phyloP scores from a whole-genome alignment of 441 rosid species.

The Syzygium syzygioides region DNA sequence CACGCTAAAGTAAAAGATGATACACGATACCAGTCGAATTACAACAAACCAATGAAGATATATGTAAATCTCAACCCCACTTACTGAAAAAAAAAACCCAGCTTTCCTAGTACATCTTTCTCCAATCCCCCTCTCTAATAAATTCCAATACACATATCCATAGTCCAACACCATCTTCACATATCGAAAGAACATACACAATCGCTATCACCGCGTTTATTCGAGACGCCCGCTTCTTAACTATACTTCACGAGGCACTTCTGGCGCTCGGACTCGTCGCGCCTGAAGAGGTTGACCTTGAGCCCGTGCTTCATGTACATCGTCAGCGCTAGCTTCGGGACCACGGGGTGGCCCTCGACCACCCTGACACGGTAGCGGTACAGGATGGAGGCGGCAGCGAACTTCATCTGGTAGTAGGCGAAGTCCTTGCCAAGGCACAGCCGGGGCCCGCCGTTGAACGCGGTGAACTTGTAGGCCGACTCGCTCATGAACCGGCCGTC shows the following conservation, averaged over 20 bases:
- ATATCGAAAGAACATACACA: neutral
- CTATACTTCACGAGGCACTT: conserved; percentile 8
- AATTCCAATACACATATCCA: neutral
- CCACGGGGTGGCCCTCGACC: conserved; percentile 46
- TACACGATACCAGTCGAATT: neutral
- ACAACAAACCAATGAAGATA: neutral
- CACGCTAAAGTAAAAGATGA: neutral
- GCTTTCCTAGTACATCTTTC: neutral
- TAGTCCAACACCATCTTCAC: neutral
- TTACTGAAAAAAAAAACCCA: neutral
- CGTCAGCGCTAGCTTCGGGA: conserved; percentile 76
- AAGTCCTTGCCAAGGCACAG: conserved; percentile 87
- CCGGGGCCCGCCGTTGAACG: conserved; percentile 87
- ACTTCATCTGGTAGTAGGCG: conserved; percentile 90
- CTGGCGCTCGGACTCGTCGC: conserved; percentile 23
- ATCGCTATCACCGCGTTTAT: neutral
- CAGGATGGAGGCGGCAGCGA: conserved; percentile 60
- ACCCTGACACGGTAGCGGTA: conserved; percentile 52
- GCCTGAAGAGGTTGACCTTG: conserved; percentile 45
- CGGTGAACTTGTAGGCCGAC: conserved; percentile 84
- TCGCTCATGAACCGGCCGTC: conserved; percentile 72
- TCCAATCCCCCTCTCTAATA: neutral
- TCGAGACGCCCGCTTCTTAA: neutral
- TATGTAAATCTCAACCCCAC: neutral
- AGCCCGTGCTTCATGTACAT: conserved; percentile 95